Conservation (phyloP, 352 stramenopile genomes). For the Pilasporangium apinafurcum region DNA sequence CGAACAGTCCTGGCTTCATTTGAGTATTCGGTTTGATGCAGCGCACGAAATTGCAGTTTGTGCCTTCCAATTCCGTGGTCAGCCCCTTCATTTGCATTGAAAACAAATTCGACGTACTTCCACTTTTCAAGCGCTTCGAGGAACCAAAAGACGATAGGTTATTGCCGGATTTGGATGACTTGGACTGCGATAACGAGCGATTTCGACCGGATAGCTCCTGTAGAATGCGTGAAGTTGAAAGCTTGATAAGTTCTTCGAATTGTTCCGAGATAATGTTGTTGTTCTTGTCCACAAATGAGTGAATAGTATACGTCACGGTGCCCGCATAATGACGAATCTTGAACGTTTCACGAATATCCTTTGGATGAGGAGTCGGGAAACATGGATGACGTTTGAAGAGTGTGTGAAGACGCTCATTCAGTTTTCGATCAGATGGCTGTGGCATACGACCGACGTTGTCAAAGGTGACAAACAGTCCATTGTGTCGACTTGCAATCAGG, state of each 20-base stretch:
- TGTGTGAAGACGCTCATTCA: slow-evolving; percentile 80
- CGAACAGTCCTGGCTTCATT: slow-evolving; percentile 85
- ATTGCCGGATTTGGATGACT: slow-evolving; percentile 50
- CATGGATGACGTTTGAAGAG: slow-evolving; percentile 76
- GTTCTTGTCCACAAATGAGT: slow-evolving; percentile 88
- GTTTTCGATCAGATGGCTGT: slow-evolving; percentile 81
- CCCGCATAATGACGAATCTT: slow-evolving; percentile 82
- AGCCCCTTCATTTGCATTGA: slow-evolving; percentile 84
- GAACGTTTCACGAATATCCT: slow-evolving; percentile 81
- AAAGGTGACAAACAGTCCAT: slow-evolving; percentile 80
- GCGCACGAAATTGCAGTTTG: slow-evolving; percentile 91
- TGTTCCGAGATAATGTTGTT: slow-evolving; percentile 89
- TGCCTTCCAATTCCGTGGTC: slow-evolving; percentile 76
- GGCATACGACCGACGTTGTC: slow-evolving; percentile 82
- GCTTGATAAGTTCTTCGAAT: slow-evolving; percentile 83
- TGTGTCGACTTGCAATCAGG: slow-evolving; percentile 74
- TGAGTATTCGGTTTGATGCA: slow-evolving; percentile 96
- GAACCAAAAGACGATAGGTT: slow-evolving; percentile 22
- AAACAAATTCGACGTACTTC: slow-evolving; percentile 67
- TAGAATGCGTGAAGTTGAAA: slow-evolving; percentile 61
- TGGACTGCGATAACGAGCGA: slow-evolving; percentile 32
- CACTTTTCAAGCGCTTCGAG: slow-evolving; percentile 56
- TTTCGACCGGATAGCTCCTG: slow-evolving; percentile 59
- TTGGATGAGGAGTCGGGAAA: slow-evolving; percentile 83
- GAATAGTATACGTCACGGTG: slow-evolving; percentile 79